Conservation (phyloP, 192 early-diverging fungal species). For the Coemansia sp. region DNA sequence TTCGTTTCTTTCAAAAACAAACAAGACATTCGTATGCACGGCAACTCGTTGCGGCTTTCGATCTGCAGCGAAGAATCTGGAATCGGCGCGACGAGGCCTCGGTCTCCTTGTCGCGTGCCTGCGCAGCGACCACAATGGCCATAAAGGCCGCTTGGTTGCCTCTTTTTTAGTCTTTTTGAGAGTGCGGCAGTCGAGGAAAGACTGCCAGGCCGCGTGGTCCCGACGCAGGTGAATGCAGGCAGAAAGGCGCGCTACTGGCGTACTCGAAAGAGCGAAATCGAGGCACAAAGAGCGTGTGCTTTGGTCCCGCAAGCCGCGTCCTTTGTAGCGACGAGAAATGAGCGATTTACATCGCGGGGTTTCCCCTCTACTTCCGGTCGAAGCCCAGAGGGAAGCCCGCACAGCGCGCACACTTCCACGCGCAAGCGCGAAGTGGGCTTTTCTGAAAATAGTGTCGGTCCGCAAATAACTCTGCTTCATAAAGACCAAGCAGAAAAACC, state of each 20-base stretch:
- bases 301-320: no score
- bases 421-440: neutral
- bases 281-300: neutral
- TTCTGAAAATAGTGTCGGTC: neutral
- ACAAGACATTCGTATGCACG: no score
- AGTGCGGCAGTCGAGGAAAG: neutral
- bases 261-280: neutral
- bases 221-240: neutral
- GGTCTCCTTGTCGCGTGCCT: no score
- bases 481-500: neutral
- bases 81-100: no score
- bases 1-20: no score
- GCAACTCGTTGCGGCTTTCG: no score
- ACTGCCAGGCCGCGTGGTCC: neutral
- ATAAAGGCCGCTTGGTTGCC: no score
- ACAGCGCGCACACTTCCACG: no score
- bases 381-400: neutral
- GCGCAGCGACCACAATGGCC: no score
- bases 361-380: no score
- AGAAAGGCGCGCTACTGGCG: neutral
- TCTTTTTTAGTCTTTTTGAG: slow-evolving; percentile 3
- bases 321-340: neutral
- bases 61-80: no score
- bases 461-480: neutral
- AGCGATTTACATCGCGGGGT: neutral